These are phyloP conservation scores for Penicillium desertorum DNA, from an alignment of 495 filamentous ascomycete genomes.

Conservation along the genomic window DNA sequence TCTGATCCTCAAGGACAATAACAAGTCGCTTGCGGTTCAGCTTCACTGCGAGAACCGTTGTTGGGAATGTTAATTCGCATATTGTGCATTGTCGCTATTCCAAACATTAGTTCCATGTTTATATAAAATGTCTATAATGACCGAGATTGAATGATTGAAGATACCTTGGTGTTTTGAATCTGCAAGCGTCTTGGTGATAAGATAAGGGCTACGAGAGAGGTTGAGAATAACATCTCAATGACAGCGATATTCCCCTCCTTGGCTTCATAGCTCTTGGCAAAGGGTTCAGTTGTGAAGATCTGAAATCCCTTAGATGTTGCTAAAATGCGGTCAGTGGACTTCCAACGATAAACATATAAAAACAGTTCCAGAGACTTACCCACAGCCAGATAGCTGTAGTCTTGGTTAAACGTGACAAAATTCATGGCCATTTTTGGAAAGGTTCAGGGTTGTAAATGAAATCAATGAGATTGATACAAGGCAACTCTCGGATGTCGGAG, in stretches of 20 bases:
- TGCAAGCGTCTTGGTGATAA: slow-evolving; percentile 84
- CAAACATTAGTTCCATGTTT: not conserved
- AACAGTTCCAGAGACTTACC: slow-evolving; percentile 51
- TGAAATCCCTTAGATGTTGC: slow-evolving; percentile 90
- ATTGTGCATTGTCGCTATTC: slow-evolving; percentile 85
- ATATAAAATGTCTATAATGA: not conserved
- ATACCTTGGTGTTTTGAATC: slow-evolving; percentile 95
- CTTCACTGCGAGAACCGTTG: slow-evolving; percentile 86
- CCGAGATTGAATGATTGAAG: slow-evolving; percentile 23
- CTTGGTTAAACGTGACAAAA: slow-evolving; percentile 98
- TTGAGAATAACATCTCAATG: slow-evolving; percentile 98
- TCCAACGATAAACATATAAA: not conserved
- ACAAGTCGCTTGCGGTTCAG: slow-evolving; percentile 92
- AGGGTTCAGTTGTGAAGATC: slow-evolving; percentile 94
- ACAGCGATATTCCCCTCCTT: slow-evolving; percentile 91
- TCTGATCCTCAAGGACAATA: slow-evolving; percentile 89
- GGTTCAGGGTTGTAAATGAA: not conserved
- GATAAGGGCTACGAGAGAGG: slow-evolving; percentile 92
- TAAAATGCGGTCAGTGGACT: slow-evolving; percentile 40
- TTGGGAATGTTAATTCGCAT: slow-evolving; percentile 97
- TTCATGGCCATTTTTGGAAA: slow-evolving; percentile 70
- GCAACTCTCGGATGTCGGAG: slow-evolving; percentile 17
- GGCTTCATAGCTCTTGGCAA: slow-evolving; percentile 87
- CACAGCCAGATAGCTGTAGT: slow-evolving; percentile 93
- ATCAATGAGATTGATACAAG: slow-evolving; percentile 16